A percentile compares a stretch with the other conserved stretches of the same genome.
These are phyloP conservation scores for Gaeumannomyces sp. DNA, from an alignment of 2,329 filamentous ascomycete genomes.

Conservation along the genomic window DNA sequence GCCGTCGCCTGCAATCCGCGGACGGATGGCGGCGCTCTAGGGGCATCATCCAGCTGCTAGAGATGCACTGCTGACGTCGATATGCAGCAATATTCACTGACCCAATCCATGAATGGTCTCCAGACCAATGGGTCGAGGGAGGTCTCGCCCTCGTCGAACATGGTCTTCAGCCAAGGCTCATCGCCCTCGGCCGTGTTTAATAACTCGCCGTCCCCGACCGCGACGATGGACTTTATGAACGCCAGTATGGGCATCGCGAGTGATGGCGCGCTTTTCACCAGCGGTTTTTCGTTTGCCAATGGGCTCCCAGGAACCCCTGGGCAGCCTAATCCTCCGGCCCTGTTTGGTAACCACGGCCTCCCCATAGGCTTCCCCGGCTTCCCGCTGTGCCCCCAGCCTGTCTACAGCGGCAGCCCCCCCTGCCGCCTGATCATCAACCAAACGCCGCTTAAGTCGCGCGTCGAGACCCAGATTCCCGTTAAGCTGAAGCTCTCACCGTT, in stretches of 20 bases:
- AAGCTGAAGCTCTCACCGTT: constrained; percentile 71
- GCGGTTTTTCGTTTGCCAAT: constrained; percentile 4
- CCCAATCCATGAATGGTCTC: constrained; percentile 43
- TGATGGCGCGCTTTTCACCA: constrained; percentile 6
- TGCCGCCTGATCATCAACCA: constrained; percentile 55
- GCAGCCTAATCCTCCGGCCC: constrained; percentile 9
- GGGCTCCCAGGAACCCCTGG: constrained; percentile 9
- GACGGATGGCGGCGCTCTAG: background rate
- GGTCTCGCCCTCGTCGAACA: constrained; percentile 46
- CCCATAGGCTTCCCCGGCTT: constrained; percentile 22
- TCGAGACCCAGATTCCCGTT: constrained; percentile 94
- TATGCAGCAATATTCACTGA: constrained; percentile 43
- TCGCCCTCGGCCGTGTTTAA: constrained; percentile 44
- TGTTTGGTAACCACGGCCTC: constrained; percentile 12
- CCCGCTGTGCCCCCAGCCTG: constrained; percentile 14
- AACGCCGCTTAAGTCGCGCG: constrained; percentile 75
- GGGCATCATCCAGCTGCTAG: background rate
- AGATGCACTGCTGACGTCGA: constrained; percentile 19
- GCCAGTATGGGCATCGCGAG: constrained; percentile 12
- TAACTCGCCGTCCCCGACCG: constrained; percentile 39
- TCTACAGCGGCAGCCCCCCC: constrained; percentile 9
- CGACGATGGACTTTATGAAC: constrained; percentile 30
- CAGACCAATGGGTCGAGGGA: constrained; percentile 44
- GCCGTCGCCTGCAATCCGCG: too few species aligned
- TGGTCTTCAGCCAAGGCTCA: constrained; percentile 45